Base-by-base conservation (phyloP, 345 rosid genomes). In the Boechera stricta region DNA sequence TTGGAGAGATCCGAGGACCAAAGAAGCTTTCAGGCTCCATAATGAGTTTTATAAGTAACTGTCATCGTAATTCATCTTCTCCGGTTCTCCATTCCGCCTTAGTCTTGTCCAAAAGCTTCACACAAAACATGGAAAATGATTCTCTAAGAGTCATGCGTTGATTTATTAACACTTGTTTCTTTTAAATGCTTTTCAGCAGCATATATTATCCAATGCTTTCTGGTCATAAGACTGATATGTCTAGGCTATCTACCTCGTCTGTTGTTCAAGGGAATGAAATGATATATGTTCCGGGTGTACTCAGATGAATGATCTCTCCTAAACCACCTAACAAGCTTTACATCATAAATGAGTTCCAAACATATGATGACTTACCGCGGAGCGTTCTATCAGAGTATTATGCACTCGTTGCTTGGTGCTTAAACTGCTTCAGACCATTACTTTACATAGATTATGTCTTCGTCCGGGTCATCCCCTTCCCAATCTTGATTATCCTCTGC, bases 401-500 rank as follows among this genome's bases (percentile, higher is more conserved):
- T 38, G 74, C 68, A 61, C 28, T 61, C 24, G 5, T 28, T 35
- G 38, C 52, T 64, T 1, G 48, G 48, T 70, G 66, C 28, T 68
- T 51, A 13, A 59, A 28, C 56, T 39, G 54, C 36, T 57, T 39
- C 31, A 18, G 26, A 61, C 51, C 74, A 55, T 83, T 90, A 93
- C 47, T 87, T 87, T 54, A 94, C 93, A 55, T 89, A 91, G 41
- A 91, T 88, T 39, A 94, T 84, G 71, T 83, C 92, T 79, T 85
- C 97, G 15, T 94, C 95, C 4, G 89, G 90, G 55, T 88, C 95
- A 64, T 89, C 97, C 42, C 84, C 86, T n/a, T 87, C 93, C 88
- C 87, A 86, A 32, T 86, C 91, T 21, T 53, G 73, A 39, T 85
- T 87, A 81, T 79, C 77, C 81, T 78, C 77, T 59, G 79, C 45